These are phyloP conservation scores for Suhomyces canberraensis DNA, from an alignment of 805 yeast genomes.

Conservation along the genomic window DNA sequence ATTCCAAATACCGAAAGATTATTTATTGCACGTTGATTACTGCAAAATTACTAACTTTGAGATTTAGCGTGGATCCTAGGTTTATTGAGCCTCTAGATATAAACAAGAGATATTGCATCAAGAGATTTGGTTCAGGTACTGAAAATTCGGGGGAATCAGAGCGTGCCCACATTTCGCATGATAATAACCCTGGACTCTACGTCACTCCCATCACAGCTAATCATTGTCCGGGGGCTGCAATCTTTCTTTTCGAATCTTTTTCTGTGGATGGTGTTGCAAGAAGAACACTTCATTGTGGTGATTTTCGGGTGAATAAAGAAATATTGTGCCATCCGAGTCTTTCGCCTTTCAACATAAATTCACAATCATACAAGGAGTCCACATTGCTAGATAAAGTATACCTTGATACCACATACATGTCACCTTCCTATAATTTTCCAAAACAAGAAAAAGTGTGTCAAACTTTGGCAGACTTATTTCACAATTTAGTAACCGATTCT, in stretches of 20 bases:
- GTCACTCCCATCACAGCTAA: constrained; percentile 79
- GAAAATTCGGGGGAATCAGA: constrained; percentile 6
- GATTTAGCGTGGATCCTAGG: constrained; percentile 54
- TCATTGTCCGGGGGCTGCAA: constrained; percentile 94
- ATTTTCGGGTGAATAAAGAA: constrained; percentile 66
- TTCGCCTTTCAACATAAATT: constrained; percentile 15
- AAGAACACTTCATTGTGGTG: constrained; percentile 81
- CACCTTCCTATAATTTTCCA: constrained; percentile 74
- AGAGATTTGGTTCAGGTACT: constrained; percentile 7
- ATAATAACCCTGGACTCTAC: constrained; percentile 31
- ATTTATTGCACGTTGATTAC: constrained; percentile 77
- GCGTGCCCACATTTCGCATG: constrained; percentile 15
- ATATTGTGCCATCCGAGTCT: constrained; percentile 44
- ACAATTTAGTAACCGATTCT: constrained; percentile 26
- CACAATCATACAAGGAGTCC: background rate
- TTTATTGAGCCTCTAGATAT: constrained; percentile 39
- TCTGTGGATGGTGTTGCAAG: constrained; percentile 19
- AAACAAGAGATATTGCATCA: constrained; percentile 38
- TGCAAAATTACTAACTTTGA: constrained; percentile 48
- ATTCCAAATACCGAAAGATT: constrained; percentile 43
- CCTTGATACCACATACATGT: constrained; percentile 86
- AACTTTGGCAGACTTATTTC: constrained; percentile 53
- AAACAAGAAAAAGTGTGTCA: constrained; percentile 66
- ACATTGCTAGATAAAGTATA: constrained; percentile 57
- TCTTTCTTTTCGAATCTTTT: constrained; percentile 63